Evolutionary conservation across 2,329 filamentous ascomycete genomes (phyloP).

Genomic region (Phaeoacremonium minimum): DNA sequence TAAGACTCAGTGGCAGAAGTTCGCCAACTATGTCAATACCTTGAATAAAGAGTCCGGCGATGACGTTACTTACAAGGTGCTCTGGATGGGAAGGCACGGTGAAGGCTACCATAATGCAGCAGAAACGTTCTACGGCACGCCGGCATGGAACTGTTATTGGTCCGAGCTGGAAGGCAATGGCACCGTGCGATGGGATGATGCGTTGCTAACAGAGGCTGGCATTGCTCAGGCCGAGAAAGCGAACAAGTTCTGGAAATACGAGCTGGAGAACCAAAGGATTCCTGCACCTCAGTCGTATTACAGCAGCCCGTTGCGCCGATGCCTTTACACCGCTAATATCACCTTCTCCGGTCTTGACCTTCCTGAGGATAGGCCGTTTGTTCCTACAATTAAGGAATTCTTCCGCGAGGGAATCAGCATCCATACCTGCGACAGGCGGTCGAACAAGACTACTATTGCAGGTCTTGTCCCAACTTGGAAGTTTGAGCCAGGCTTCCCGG

Average conservation of each 20-base stretch:
- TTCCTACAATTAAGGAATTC: conserved; percentile 58
- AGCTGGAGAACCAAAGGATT: conserved; percentile 48
- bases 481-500: conserved; percentile 59
- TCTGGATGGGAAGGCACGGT: conserved; percentile 67
- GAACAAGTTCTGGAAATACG: conserved; percentile 52
- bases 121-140: conserved; percentile 62
- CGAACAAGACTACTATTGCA: conserved; percentile 48
- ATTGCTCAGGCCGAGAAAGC: conserved; percentile 53
- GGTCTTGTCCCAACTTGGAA: conserved; percentile 44
- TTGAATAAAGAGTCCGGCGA: conserved; percentile 43
- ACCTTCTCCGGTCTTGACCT: conserved; percentile 54
- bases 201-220: conserved; percentile 55
- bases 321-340: conserved; percentile 56
- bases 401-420: conserved; percentile 63
- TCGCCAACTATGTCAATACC: conserved; percentile 50
- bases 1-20: conserved; percentile 62
- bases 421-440: conserved; percentile 65
- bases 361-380: conserved; percentile 45
- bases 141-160: conserved; percentile 71
- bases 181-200: conserved; percentile 59
- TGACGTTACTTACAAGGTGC: conserved; percentile 56
- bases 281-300: conserved; percentile 62
- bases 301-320: conserved; percentile 59
- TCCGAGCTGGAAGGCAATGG: conserved; percentile 58
- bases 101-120: conserved; percentile 63